Conservation (phyloP, 108 stramenopile species). For the Discostella stelligeroides region DNA sequence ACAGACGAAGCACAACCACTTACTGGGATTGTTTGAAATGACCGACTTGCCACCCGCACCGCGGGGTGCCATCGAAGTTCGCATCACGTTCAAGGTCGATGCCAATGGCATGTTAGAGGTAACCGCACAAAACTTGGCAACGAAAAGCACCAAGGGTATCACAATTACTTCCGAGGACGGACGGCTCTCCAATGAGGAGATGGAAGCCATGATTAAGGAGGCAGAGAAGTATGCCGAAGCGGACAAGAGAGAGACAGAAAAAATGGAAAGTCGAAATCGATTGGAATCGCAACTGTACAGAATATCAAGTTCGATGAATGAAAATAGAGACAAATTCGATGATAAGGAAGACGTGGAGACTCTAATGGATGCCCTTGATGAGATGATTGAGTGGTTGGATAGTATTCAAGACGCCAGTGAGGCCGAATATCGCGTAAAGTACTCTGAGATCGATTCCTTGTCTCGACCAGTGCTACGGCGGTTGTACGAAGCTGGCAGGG, state of each 20-base stretch:
- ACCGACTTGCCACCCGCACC: slow-evolving; percentile 94
- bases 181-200: slow-evolving; percentile 92
- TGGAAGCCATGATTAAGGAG: slow-evolving; percentile 94
- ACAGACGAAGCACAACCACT: slow-evolving; percentile 95
- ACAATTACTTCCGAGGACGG: slow-evolving; percentile 98
- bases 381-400: slow-evolving; percentile 96
- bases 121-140: slow-evolving; percentile 93
- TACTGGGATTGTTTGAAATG: slow-evolving; percentile 95
- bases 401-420: slow-evolving; percentile 89
- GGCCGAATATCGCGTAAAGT: slow-evolving; percentile 84
- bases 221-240: slow-evolving; percentile 93
- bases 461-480: slow-evolving; percentile 90
- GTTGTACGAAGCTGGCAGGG: slow-evolving; percentile 68
- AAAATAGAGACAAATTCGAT: slow-evolving; percentile 84
- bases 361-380: slow-evolving; percentile 80
- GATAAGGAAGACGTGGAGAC: slow-evolving; percentile 86
- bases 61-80: slow-evolving; percentile 93
- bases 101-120: slow-evolving; percentile 96
- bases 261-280: slow-evolving; percentile 89
- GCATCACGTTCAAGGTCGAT: slow-evolving; percentile 97
- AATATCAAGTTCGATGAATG: slow-evolving; percentile 85
- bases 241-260: slow-evolving; percentile 79
- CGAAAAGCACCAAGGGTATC: slow-evolving; percentile 93
- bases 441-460: slow-evolving; percentile 89
- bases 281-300: slow-evolving; percentile 94